Percentiles rank a stretch among this genome's conserved stretches.
phyloP scores from a whole-genome alignment of 2,329 filamentous ascomycete genomes.

The Diaporthe vaccinii region DNA sequence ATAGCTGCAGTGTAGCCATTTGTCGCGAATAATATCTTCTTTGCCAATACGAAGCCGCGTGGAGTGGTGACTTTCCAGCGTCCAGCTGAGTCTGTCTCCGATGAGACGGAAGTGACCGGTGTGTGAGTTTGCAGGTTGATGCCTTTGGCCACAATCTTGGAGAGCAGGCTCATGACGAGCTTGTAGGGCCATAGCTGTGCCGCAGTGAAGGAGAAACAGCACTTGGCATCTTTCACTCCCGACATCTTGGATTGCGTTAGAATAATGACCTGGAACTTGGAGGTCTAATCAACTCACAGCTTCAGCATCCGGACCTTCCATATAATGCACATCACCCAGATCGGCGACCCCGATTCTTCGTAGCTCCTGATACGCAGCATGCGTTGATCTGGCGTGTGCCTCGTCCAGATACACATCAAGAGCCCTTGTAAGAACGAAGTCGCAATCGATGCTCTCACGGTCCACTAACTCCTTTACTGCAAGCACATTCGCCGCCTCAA shows the following conservation, averaged over 20 bases:
- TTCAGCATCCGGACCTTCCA: slow-evolving; percentile 40
- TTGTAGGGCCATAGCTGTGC: slow-evolving; percentile 50
- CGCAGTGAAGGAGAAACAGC: slow-evolving; percentile 48
- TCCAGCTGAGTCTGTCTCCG: slow-evolving; percentile 41
- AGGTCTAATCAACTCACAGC: slow-evolving; percentile 13
- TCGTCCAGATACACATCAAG: slow-evolving; percentile 53
- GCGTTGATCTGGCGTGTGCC: slow-evolving; percentile 41
- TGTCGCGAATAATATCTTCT: slow-evolving; percentile 72
- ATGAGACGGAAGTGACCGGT: slow-evolving; percentile 39
- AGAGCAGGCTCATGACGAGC: slow-evolving; percentile 46
- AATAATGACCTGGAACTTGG: neutral
- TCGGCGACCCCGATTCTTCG: slow-evolving; percentile 46
- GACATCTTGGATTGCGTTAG: slow-evolving; percentile 44
- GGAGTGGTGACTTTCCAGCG: slow-evolving; percentile 64
- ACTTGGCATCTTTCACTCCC: slow-evolving; percentile 53
- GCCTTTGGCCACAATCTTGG: slow-evolving; percentile 37
- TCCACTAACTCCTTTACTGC: slow-evolving; percentile 58
- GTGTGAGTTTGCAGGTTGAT: slow-evolving; percentile 32
- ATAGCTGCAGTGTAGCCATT: slow-evolving; percentile 77
- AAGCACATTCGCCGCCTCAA: slow-evolving; percentile 58
- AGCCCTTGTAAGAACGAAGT: slow-evolving; percentile 55
- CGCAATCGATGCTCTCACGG: slow-evolving; percentile 42
- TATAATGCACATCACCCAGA: slow-evolving; percentile 48
- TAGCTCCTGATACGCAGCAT: slow-evolving; percentile 49
- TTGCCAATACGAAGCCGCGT: slow-evolving; percentile 66